These are phyloP conservation scores for Medicago ruthenica DNA, from an alignment of 306 rosid species.

Conservation along the genomic window DNA sequence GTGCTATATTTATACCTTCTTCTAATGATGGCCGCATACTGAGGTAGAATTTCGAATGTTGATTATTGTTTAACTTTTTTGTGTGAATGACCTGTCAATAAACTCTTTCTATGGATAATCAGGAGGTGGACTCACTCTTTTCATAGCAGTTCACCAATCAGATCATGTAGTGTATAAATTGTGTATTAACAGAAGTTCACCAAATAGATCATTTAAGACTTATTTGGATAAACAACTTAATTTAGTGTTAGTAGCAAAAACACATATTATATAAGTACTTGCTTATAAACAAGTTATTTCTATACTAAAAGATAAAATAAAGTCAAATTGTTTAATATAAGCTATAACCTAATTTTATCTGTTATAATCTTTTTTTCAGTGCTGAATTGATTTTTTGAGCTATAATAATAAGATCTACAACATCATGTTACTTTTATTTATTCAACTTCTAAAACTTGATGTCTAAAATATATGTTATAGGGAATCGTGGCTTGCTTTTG, in stretches of 20 bases:
- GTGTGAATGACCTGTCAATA: slow-evolving; percentile 7
- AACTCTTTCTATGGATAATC: slow-evolving; percentile 16
- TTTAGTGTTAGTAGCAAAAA: background rate
- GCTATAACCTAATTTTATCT: background rate
- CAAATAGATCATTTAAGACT: no score
- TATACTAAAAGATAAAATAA: no score
- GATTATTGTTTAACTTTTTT: background rate
- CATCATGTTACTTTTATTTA: slow-evolving; percentile 21
- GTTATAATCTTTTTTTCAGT: no score
- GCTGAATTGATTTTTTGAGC: no score
- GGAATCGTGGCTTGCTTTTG: slow-evolving; percentile 27
- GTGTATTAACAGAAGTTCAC: no score
- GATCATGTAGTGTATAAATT: slow-evolving; percentile 31
- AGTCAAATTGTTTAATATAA: no score
- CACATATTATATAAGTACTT: background rate
- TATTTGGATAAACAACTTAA: background rate
- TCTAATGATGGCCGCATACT: slow-evolving; percentile 78
- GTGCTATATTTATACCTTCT: slow-evolving; percentile 79
- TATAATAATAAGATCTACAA: background rate
- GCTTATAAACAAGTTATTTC: background rate
- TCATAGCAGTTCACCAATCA: slow-evolving; percentile 6
- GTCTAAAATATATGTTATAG: slow-evolving; percentile 22
- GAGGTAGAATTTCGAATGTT: slow-evolving; percentile 53
- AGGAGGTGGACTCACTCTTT: slow-evolving; percentile 5
- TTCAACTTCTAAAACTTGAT: slow-evolving; percentile 11